phyloP scores from a whole-genome alignment of 768 basidiomycete species.

The Tylopilus plumbeoviolaceoides region DNA sequence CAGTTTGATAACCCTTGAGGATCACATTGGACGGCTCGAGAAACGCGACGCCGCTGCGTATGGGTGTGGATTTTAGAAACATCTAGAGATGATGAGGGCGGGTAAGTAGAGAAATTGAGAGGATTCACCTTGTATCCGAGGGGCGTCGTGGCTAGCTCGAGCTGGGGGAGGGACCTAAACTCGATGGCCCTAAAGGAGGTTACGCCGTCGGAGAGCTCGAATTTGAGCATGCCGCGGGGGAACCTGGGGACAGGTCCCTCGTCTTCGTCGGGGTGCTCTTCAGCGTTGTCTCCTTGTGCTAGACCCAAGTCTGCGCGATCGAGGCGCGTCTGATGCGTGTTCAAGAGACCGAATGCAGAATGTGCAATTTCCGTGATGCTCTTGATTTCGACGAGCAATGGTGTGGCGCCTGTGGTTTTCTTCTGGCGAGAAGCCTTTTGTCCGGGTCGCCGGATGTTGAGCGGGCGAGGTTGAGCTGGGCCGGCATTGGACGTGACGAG shows the following conservation, averaged over 20 bases:
- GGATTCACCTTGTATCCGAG: conserved; percentile 70
- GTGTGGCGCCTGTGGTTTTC: conserved; percentile 33
- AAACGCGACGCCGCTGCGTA: conserved; percentile 69
- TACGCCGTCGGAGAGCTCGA: conserved; percentile 78
- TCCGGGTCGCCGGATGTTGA: not conserved
- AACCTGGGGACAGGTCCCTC: conserved; percentile 81
- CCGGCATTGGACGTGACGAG: conserved; percentile 15
- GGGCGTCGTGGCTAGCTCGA: conserved; percentile 71
- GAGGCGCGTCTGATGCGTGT: conserved; percentile 59
- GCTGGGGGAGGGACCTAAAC: conserved; percentile 57
- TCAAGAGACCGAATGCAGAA: conserved; percentile 78
- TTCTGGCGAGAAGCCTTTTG: conserved; percentile 10
- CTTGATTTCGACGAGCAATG: conserved; percentile 71
- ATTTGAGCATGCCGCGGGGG: conserved; percentile 71
- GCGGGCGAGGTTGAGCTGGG: conserved; percentile 4
- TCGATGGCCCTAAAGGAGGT: conserved; percentile 72
- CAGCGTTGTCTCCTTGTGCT: conserved; percentile 32
- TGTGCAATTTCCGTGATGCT: conserved; percentile 80
- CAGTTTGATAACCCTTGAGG: conserved; percentile 57
- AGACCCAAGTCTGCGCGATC: conserved; percentile 50
- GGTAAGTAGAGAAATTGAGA: not conserved
- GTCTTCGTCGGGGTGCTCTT: conserved; percentile 49
- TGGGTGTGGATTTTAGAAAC: conserved; percentile 60
- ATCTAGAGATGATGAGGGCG: conserved; percentile 40
- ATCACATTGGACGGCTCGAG: conserved; percentile 67